Evolutionary conservation across 164 flowering plant species (phyloP).

Genomic region (Paratinospora sagittata): DNA sequence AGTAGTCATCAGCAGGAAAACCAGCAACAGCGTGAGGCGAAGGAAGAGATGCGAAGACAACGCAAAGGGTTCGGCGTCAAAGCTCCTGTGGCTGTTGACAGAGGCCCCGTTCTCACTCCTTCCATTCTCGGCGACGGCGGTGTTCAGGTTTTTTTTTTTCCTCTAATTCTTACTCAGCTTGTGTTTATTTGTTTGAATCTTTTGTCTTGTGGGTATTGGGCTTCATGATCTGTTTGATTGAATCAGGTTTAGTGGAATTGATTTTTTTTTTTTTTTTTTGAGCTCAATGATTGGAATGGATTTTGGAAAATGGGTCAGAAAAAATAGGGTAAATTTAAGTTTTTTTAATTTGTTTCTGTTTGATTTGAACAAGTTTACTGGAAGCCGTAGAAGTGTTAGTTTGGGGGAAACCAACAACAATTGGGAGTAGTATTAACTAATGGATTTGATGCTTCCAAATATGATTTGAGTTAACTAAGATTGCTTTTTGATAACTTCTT

Average conservation of each 20-base stretch:
- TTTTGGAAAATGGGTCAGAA: too few relatives aligned
- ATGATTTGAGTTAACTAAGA: background rate
- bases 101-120: slow-evolving; percentile 54
- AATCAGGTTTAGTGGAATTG: background rate
- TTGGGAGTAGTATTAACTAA: background rate
- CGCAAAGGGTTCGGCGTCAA: slow-evolving; percentile 70
- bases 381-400: background rate
- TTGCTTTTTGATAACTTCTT: background rate
- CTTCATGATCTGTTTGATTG: background rate
- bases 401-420: background rate
- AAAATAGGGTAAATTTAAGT: background rate
- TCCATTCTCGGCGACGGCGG: slow-evolving; percentile 59
- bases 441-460: background rate
- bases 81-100: slow-evolving; percentile 62
- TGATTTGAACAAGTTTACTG: background rate
- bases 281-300: background rate
- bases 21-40: slow-evolving; percentile 6
- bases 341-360: background rate
- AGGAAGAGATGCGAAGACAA: slow-evolving; percentile 29
- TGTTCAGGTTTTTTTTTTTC: slow-evolving; percentile 46
- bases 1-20: slow-evolving; percentile 7
- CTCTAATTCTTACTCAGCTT: background rate
- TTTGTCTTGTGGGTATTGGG: background rate
- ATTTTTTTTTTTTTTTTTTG: too few relatives aligned
- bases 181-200: background rate